Percentiles rank a stretch among this genome's conserved stretches.
These are phyloP conservation scores for Nannochloropsis oceanica DNA, from an alignment of 108 stramenopile genomes.

Conservation along the genomic window DNA sequence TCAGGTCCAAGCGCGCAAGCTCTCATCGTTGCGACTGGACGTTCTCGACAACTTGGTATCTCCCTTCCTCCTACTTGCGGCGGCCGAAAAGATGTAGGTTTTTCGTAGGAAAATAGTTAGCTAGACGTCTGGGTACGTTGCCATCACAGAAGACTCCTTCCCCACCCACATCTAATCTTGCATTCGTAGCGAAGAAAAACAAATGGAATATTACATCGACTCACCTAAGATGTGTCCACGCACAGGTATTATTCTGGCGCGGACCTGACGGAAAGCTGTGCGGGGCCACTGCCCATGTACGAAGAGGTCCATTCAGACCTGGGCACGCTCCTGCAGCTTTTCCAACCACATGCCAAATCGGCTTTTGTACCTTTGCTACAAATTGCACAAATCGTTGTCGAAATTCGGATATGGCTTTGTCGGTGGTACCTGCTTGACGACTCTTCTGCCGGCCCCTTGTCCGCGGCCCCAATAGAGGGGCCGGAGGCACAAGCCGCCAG, in stretches of 20 bases:
- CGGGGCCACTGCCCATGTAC: not conserved
- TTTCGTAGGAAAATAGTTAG: no score
- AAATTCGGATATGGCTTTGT: not conserved
- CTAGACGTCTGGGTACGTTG: no score
- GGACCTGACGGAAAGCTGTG: not conserved
- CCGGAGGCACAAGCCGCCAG: not conserved
- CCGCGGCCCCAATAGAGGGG: not conserved
- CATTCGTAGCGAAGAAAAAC: no score
- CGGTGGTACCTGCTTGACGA: not conserved
- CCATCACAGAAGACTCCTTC: no score
- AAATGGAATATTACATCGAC: no score
- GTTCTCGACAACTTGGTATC: not conserved
- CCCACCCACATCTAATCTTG: no score
- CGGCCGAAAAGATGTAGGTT: not conserved
- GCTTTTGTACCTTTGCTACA: not conserved
- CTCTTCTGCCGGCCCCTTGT: not conserved
- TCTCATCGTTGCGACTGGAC: not conserved
- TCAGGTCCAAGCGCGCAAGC: not conserved
- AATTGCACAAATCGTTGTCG: not conserved
- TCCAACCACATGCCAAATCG: not conserved
- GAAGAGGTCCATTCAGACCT: not conserved
- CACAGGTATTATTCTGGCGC: not conserved
- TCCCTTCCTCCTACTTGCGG: not conserved
- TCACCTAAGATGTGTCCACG: no score
- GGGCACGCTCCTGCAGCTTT: not conserved